phyloP scores from a whole-genome alignment of 2,329 filamentous ascomycete genomes.

The Ophiostoma triangulosporum region DNA sequence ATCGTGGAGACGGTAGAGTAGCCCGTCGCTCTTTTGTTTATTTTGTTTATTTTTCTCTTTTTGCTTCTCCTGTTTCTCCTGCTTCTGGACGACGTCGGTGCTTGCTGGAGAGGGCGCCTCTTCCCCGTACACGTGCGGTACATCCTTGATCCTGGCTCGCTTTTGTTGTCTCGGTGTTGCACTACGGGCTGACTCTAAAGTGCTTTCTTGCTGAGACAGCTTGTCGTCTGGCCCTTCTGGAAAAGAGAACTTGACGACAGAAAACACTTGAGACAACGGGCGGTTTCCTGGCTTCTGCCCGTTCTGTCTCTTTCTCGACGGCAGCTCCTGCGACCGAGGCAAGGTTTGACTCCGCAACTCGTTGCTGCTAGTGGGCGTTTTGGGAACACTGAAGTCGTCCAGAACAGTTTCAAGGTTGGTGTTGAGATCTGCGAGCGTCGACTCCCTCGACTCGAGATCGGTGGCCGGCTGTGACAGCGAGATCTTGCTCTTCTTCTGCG shows the following conservation, averaged over 20 bases:
- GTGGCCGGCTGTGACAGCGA: neutral
- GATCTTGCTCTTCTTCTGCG: neutral
- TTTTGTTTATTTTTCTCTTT: neutral
- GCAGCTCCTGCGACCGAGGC: conserved; percentile 5
- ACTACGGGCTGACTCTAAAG: neutral
- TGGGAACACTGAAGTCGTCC: neutral
- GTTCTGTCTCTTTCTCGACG: neutral
- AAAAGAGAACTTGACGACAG: conserved; percentile 11
- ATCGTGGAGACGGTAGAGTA: neutral
- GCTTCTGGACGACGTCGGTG: neutral
- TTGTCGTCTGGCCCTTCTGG: neutral
- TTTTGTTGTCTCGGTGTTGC: neutral
- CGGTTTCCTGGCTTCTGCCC: neutral
- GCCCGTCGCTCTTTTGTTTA: too few relatives aligned
- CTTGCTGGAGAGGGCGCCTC: neutral
- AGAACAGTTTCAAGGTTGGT: conserved; percentile 2
- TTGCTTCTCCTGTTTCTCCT: too few relatives aligned
- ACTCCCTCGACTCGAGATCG: too few relatives aligned
- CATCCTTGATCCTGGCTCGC: neutral
- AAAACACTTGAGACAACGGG: conserved; percentile 9
- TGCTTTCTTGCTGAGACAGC: neutral
- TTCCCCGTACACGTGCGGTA: too few relatives aligned
- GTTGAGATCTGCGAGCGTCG: conserved; percentile 9
- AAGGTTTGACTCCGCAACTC: conserved; percentile 1
- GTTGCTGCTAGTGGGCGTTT: neutral